A percentile compares a stretch with the other conserved stretches of the same genome.
phyloP scores from a whole-genome alignment of 176 grass and related monocot genomes.

The Musa itinerans region DNA sequence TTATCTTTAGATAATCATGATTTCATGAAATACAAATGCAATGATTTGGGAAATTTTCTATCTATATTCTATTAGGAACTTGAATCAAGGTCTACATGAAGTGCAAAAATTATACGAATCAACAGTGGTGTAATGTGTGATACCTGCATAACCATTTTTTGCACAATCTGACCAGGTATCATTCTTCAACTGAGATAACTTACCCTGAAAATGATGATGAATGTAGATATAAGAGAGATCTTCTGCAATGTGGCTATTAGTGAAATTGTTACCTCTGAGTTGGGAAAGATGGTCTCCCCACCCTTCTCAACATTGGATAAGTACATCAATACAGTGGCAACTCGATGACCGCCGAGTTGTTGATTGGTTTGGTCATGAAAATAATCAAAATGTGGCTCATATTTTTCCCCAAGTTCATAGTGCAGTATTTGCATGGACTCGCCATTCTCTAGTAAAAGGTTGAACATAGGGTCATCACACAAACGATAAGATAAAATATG shows the following conservation, averaged over 20 bases:
- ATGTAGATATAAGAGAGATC: conserved; percentile 10
- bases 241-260: neutral
- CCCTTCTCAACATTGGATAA: conserved; percentile 72
- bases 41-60: neutral
- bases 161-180: conserved; percentile 77
- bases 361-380: conserved; percentile 84
- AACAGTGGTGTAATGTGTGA: neutral
- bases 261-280: conserved; percentile 53
- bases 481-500: conserved; percentile 6
- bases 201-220: conserved; percentile 40
- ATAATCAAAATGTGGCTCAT: conserved; percentile 80
- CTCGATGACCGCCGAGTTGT: conserved; percentile 71
- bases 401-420: conserved; percentile 81
- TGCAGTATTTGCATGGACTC: conserved; percentile 81
- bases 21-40: neutral
- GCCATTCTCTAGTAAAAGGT: conserved; percentile 37
- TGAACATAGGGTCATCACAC: neutral
- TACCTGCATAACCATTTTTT: conserved; percentile 88
- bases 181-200: conserved; percentile 58
- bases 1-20: neutral
- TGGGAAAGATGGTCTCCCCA: conserved; percentile 81
- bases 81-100: neutral
- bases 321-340: conserved; percentile 86
- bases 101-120: neutral
- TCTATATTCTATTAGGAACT: neutral